Base-by-base conservation (phyloP, 23 red algal genomes). In the Agarophyton chilense region DNA sequence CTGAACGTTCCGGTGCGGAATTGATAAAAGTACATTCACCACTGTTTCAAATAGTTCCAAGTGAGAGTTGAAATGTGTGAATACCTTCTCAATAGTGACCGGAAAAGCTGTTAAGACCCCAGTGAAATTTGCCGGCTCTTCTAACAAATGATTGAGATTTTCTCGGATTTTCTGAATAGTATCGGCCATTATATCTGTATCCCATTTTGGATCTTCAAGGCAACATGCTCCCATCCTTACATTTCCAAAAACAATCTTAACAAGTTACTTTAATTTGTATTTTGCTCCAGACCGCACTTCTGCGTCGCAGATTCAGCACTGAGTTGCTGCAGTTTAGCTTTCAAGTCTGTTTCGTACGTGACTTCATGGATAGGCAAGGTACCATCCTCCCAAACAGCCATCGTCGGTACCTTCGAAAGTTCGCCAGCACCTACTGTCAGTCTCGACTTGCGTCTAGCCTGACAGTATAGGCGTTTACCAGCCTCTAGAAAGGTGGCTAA, bases 281-380 rank as follows among this genome's bases (percentile, higher is more conserved):
- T n/a, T n/a, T n/a, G n/a, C n/a, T n/a, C n/a, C n/a, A n/a, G n/a
- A 78, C 73, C 16, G 45, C 51, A 54, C 73, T 78, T 78, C 73
- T 78, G 73, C 21, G 0, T 13, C 45, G 14, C 73, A 78, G 45
- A 78, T 54, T 78, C 73, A 10, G 73, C 45, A 54, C 73, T 0
- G 73, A 78, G 45, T 0, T 19, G 2, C 12, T 22, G 0, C 28
- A 78, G 4, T 29, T 78, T 44, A 43, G 73, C 1, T 3, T 32
- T 9, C n/a, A 78, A 19, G 0, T 41, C 73, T 10, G 11, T 36
- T 7, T 4, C 51, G 28, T 44, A 41, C 10, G 35, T 36, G 32
- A 40, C 34, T 5, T 70, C 32, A 70, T 33, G 32, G 10, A 9
- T 18, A 0, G 13, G 18, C 19, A n/a, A n/a, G n/a, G n/a, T n/a